A percentile compares a stretch with the other conserved stretches of the same genome.
Conservation (phyloP, 176 grass and related monocot species). For the Stipa capillata region DNA sequence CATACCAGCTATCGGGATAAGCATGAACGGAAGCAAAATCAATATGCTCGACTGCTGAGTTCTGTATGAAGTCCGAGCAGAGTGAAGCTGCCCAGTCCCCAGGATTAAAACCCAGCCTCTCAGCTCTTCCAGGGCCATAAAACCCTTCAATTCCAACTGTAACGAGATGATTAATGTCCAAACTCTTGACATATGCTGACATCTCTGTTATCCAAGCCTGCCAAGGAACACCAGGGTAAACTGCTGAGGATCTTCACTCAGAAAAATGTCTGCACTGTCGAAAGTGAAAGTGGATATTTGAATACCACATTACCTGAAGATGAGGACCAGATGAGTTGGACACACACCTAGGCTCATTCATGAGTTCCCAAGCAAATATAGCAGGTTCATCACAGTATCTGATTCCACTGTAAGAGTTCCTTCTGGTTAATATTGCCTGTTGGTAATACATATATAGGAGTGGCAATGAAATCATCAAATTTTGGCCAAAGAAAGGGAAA, state of each 20-base stretch:
- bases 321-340: constrained; percentile 65
- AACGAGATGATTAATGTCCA: constrained; percentile 75
- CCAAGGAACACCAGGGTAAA: constrained; percentile 15
- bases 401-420: constrained; percentile 85
- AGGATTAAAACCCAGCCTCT: constrained; percentile 57
- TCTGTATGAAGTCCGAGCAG: constrained; percentile 85
- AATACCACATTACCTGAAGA: constrained; percentile 54
- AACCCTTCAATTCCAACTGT: constrained; percentile 92
- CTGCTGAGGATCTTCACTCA: background rate
- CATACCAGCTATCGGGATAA: constrained; percentile 86
- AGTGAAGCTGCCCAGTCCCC: constrained; percentile 82
- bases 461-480: background rate
- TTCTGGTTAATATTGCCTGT: constrained; percentile 74
- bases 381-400: constrained; percentile 84
- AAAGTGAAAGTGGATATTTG: background rate
- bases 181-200: constrained; percentile 65
- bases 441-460: background rate
- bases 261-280: background rate
- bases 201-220: constrained; percentile 95
- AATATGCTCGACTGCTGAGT: constrained; percentile 69
- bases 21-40: constrained; percentile 96
- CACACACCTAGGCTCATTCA: constrained; percentile 91
- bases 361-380: constrained; percentile 98
- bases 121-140: constrained; percentile 52
- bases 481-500: background rate